phyloP scores from a whole-genome alignment of 1,139 yeast species.

The Sugiyamaella novakii region DNA sequence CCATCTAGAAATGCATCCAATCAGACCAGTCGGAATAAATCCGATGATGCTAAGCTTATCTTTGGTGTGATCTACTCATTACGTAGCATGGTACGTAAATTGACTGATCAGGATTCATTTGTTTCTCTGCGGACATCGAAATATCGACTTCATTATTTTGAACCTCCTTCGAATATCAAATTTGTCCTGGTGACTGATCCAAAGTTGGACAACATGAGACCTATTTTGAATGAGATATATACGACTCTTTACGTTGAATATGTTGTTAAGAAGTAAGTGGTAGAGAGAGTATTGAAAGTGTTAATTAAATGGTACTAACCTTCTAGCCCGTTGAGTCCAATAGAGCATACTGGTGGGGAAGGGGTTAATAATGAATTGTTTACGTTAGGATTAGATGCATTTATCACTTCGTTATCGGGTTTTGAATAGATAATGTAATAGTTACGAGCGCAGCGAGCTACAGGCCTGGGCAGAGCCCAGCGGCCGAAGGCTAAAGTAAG shows the following conservation, averaged over 20 bases:
- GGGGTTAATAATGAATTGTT: constrained; percentile 47
- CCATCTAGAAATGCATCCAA: constrained; percentile 17
- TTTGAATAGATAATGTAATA: constrained; percentile 29
- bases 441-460: not conserved
- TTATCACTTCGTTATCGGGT: constrained; percentile 43
- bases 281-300: too few relatives aligned
- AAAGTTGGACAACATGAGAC: constrained; percentile 59
- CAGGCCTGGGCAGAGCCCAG: constrained; percentile 12
- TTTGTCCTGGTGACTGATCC: constrained; percentile 76
- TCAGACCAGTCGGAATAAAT: constrained; percentile 43
- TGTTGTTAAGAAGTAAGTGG: constrained; percentile 62
- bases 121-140: constrained; percentile 70
- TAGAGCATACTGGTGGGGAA: constrained; percentile 42
- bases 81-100: constrained; percentile 68
- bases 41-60: constrained; percentile 71
- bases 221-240: constrained; percentile 67
- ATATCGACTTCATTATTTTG: constrained; percentile 77
- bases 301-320: too few relatives aligned
- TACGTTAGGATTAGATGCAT: constrained; percentile 45
- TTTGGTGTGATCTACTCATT: constrained; percentile 88
- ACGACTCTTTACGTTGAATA: constrained; percentile 65
- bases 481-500: constrained; percentile 3
- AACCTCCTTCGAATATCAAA: constrained; percentile 76
- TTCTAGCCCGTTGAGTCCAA: constrained; percentile 40
- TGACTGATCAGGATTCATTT: constrained; percentile 58